Evolutionary conservation across 345 rosid genomes (phyloP), one percentile per base, ranked within the genome.

Genomic region (Heritiera fomes): DNA sequence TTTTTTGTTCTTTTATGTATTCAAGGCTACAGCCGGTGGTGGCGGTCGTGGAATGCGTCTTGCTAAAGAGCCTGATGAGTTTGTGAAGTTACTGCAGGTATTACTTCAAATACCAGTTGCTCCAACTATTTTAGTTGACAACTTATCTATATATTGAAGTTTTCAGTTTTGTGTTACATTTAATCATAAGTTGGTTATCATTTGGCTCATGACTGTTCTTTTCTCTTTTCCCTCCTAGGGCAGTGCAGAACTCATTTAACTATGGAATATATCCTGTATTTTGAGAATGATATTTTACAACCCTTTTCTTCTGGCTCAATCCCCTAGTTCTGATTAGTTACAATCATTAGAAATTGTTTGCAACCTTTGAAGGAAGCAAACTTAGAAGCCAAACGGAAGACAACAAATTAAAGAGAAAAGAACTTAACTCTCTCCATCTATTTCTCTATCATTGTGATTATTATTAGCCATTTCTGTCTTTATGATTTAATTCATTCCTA

Each of bases 11-110:
- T 55, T 55, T 75, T 82, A 20, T 79, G 72, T 63, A 76, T 79
- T 83, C 23, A 76, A 93, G 99, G 99, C 99, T 85, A 95, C 98
- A 70, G 97, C 99, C 18, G 97, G 99, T 86, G 99, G 99, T 86
- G 99, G 98, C 77, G 97, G 99, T 65, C 94, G 97, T 85, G 99
- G 99, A 79, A 95, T 95, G 98, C 98, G 98, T 75, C 97, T 95
- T 75, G 98, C 98, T 67, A 95, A 92, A 80, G 97, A 90, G 82
- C 98, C 98, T 23, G 91, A 84, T 18, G 99, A 95, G 82, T 95
- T 95, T 91, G 97, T 95, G 58, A 93, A 95, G 89, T 83, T 95
- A 83, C 85, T 95, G 30, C 97, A 93, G 97, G 99, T 96, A 89
- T 74, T 65, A 56, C 28, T 32, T 70, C 67, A 53, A 78, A 50